Base-by-base conservation (phyloP, 1,284 basidiomycete species). In the Ustilago vetiveriae region DNA sequence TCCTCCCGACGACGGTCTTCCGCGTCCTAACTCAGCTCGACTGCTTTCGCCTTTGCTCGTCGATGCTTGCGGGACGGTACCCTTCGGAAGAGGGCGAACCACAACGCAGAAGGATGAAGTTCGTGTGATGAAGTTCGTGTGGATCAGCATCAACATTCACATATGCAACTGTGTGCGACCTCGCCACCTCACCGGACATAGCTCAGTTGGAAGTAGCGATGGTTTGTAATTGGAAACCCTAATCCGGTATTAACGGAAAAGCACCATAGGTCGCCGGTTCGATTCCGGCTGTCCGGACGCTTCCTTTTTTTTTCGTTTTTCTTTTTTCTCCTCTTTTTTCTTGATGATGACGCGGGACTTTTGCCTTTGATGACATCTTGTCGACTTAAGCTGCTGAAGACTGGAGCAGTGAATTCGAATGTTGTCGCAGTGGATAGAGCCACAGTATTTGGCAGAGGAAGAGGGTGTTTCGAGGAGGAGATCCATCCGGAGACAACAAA, bases 181-280 rank as follows among this genome's bases (percentile, higher is more conserved):
- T 11, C 33, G n/a, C 16, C 13, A 43, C 6, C 36, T 10, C 30
- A 42, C 66, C 66, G 66, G 66, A 63, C 58, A 63, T 69, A 69
- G 66, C 66, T 69, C 66, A 69, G 66, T 69, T 69, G 66, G 66
- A 69, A 69, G 66, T 59, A 69, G 66, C 66, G 66, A 69, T 69
- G 66, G 66, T 69, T 69, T 69, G 66, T 69, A 69, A 69, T 63
- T 68, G 66, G 66, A 52, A 68, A 62, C 50, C 58, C 65, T 68
- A 68, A 57, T 62, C 65, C 54, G 53, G 58, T 44, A 57, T 62
- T 42, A 57, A 57, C 57, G 54, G 65, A 58, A 68, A 62, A 57
- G 35, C 65, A 68, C 65, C 65, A 68, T 68, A 68, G 65, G 65
- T 68, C 65, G 65, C 65, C 65, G 65, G 65, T 68, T 68, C 65